phyloP scores from a whole-genome alignment of 2,329 filamentous ascomycete genomes.

The Trichoderma koningii region DNA sequence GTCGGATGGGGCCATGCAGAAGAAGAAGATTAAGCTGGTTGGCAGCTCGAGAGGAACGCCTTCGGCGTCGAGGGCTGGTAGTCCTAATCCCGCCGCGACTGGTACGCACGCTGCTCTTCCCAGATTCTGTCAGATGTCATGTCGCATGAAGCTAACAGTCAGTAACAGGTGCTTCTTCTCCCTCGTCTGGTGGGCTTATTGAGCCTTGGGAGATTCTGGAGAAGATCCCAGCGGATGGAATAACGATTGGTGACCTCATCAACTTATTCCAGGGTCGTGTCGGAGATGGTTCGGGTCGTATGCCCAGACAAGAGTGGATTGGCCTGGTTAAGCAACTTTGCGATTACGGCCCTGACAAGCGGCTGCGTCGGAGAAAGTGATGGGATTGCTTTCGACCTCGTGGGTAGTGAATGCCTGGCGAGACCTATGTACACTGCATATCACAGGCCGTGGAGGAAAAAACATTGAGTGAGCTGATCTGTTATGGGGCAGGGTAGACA shows the following conservation, averaged over 20 bases:
- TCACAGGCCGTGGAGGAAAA: not conserved
- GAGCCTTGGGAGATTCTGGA: conserved; percentile 57
- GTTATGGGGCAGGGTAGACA: not conserved
- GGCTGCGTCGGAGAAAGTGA: conserved; percentile 47
- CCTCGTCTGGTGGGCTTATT: conserved; percentile 40
- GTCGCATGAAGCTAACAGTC: conserved; percentile 13
- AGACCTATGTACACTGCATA: not conserved
- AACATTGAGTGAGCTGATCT: not conserved
- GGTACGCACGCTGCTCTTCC: conserved; percentile 41
- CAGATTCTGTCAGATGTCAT: not conserved
- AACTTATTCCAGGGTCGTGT: conserved; percentile 57
- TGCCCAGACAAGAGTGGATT: conserved; percentile 59
- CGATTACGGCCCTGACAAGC: conserved; percentile 57
- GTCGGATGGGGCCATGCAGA: conserved; percentile 55
- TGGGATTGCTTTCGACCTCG: not conserved
- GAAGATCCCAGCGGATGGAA: conserved; percentile 56
- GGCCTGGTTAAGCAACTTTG: conserved; percentile 59
- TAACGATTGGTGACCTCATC: conserved; percentile 57
- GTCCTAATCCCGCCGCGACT: conserved; percentile 52
- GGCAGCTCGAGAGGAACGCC: conserved; percentile 54
- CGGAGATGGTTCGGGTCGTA: conserved; percentile 53
- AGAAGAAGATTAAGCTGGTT: conserved; percentile 60
- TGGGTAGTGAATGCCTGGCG: not conserved
- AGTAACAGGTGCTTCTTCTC: conserved; percentile 40
- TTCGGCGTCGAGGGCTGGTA: conserved; percentile 61